These are phyloP conservation scores for Aspergillus olivimuriae DNA, from an alignment of 495 filamentous ascomycete species.

Conservation along the genomic window DNA sequence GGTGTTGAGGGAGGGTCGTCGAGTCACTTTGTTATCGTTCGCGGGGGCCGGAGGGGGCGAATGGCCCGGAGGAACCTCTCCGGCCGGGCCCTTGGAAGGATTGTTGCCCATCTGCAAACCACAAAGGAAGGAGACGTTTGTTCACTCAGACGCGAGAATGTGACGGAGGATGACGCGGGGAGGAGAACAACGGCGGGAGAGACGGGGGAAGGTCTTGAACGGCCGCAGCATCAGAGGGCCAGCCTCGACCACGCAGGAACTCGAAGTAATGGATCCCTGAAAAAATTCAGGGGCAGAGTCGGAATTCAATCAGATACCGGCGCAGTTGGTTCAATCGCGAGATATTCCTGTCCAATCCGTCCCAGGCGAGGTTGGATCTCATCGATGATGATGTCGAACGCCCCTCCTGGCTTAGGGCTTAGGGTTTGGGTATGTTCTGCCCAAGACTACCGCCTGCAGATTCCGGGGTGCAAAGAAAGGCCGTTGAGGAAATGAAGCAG, in stretches of 20 bases:
- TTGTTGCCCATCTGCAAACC: constrained; percentile 42
- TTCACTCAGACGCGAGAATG: not conserved
- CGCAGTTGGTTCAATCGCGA: no score
- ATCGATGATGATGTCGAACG: constrained; percentile 20
- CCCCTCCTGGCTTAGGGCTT: constrained; percentile 18
- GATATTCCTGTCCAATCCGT: no score
- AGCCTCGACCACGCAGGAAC: constrained; percentile 9
- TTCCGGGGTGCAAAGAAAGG: no score
- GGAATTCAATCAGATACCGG: constrained; percentile 6
- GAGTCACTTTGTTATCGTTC: constrained; percentile 32
- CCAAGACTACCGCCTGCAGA: not conserved
- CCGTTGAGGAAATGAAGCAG: no score
- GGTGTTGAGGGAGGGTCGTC: constrained; percentile 36
- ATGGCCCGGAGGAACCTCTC: constrained; percentile 25
- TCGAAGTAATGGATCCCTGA: constrained; percentile 3
- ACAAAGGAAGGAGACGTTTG: no score
- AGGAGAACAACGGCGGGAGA: constrained; percentile 5
- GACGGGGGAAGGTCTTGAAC: not conserved
- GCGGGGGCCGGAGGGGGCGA: constrained; percentile 19
- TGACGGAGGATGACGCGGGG: constrained; percentile 1
- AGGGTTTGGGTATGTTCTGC: constrained; percentile 6
- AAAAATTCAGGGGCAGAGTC: no score
- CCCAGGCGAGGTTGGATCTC: not conserved
- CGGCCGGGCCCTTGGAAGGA: constrained; percentile 41
- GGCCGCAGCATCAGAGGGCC: constrained; percentile 17